These are phyloP conservation scores for Sugiyamaella neomexicana DNA, from an alignment of 1,139 yeast genomes.

Conservation along the genomic window DNA sequence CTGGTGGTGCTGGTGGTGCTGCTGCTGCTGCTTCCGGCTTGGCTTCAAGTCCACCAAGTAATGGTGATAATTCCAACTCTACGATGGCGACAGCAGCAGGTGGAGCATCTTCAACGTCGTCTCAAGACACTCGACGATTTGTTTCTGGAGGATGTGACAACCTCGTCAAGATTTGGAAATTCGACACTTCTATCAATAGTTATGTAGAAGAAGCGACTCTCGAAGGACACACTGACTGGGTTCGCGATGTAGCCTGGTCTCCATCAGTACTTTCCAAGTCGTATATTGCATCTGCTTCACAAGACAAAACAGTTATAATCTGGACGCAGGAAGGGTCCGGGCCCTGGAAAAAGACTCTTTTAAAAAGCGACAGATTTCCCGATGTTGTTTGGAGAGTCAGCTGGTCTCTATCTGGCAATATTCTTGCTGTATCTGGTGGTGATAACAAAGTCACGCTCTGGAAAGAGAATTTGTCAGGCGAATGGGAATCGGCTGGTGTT, in stretches of 20 bases:
- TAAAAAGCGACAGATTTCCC: conserved; percentile 81
- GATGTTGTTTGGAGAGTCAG: conserved; percentile 98
- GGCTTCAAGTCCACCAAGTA: conserved; percentile 18
- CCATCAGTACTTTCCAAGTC: conserved; percentile 84
- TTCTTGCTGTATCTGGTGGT: conserved; percentile 93
- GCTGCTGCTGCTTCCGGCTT: conserved; percentile 1
- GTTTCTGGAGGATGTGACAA: conserved; percentile 97
- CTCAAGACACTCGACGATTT: conserved; percentile 51
- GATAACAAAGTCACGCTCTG: conserved; percentile 94
- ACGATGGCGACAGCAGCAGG: not conserved
- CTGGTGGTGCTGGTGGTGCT: conserved; percentile 8
- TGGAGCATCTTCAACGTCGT: conserved; percentile 29
- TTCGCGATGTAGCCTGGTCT: conserved; percentile 97
- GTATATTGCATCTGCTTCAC: conserved; percentile 97
- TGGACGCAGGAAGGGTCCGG: conserved; percentile 82
- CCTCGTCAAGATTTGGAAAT: conserved; percentile 87
- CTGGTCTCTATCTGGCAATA: conserved; percentile 95
- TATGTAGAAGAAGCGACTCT: conserved; percentile 74
- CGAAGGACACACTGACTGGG: conserved; percentile 97
- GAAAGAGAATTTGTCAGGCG: conserved; percentile 92
- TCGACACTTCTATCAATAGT: conserved; percentile 54
- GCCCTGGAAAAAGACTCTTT: conserved; percentile 70
- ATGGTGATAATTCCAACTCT: conserved; percentile 13
- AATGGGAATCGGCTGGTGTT: conserved; percentile 96
- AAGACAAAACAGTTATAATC: conserved; percentile 89